Evolutionary conservation across 208 protist species (phyloP), one percentile per base, ranked within the genome.

Genomic region (Tetramitus jugosus): DNA sequence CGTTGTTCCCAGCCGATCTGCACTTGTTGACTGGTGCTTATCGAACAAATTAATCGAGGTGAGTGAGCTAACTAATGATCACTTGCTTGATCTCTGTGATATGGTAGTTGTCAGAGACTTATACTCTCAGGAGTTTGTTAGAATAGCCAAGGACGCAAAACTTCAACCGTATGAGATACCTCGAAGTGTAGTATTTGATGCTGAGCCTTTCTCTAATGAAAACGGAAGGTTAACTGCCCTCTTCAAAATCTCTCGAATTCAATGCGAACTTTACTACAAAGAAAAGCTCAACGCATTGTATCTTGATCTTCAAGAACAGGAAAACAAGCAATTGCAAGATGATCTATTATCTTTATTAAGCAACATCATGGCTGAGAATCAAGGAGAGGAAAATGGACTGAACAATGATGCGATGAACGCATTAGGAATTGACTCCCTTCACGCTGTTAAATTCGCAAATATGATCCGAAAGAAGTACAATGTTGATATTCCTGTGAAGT

Each of bases 81-180:
- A 71, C 49, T 4, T 35, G 33, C 8, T 49, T 17, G 26, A 37
- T 49, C 8, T 49, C 7, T 37, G 60, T 3, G 3, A 40, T 10
- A 39, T 75, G 23, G 31, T 20, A 60, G n/a, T n/a, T n/a, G n/a
- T n/a, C n/a, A n/a, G n/a, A n/a, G n/a, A n/a, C n/a, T n/a, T n/a
- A n/a, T n/a, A n/a, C n/a, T n/a, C n/a, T n/a, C 10, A 52, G 4
- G 43, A 75, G 60, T 35, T 75, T 23, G n/a, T 35, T 29, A 35
- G n/a, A 39, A 45, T 60, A 26, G 39, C 43, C 35, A 40, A 40
- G 14, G 39, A 75, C 1, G 2, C 13, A 2, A 17, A 23, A 40
- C 31, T 75, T 20, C 23, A 40, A n/a, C 68, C 68, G 14, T 75
- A 75, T 60, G 68, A 75, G 39, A 37, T 75, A n/a, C 68, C 68